These are phyloP conservation scores for Protea cynaroides DNA, from an alignment of 164 flowering plant species.

Conservation along the genomic window DNA sequence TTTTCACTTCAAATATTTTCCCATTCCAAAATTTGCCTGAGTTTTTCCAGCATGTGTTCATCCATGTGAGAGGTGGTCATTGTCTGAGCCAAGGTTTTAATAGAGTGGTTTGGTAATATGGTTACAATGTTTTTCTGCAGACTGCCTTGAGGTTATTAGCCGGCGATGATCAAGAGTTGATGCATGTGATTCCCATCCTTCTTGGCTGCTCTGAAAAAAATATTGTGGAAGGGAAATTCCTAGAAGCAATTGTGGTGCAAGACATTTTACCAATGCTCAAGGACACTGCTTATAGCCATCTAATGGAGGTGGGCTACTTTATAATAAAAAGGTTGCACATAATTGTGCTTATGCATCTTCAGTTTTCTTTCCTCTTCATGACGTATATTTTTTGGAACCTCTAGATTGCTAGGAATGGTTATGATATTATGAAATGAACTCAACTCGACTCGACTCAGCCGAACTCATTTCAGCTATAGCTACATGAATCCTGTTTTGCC, in stretches of 20 bases:
- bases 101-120: neutral
- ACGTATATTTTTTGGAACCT: neutral
- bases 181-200: slow-evolving; percentile 51
- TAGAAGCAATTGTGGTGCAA: slow-evolving; percentile 22
- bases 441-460: too few species aligned
- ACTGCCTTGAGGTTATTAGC: slow-evolving; percentile 64
- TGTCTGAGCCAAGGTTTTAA: neutral
- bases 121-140: slow-evolving; percentile 27
- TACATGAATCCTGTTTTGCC: neutral
- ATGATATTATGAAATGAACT: neutral
- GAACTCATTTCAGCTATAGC: too few species aligned
- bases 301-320: slow-evolving; percentile 69
- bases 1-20: too few species aligned
- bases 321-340: too few species aligned
- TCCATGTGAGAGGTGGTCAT: neutral
- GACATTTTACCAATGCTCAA: slow-evolving; percentile 39
- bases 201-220: slow-evolving; percentile 50
- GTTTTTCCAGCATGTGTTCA: neutral
- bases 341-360: too few species aligned
- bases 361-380: too few species aligned
- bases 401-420: neutral
- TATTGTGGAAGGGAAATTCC: slow-evolving; percentile 26
- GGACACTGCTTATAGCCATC: slow-evolving; percentile 80
- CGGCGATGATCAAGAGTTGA: slow-evolving; percentile 62
- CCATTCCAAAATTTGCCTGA: too few species aligned